A percentile compares a stretch with the other conserved stretches of the same genome.
Evolutionary conservation across 2,329 filamentous ascomycete genomes (phyloP).

Genomic region (Penicillium sp.): DNA sequence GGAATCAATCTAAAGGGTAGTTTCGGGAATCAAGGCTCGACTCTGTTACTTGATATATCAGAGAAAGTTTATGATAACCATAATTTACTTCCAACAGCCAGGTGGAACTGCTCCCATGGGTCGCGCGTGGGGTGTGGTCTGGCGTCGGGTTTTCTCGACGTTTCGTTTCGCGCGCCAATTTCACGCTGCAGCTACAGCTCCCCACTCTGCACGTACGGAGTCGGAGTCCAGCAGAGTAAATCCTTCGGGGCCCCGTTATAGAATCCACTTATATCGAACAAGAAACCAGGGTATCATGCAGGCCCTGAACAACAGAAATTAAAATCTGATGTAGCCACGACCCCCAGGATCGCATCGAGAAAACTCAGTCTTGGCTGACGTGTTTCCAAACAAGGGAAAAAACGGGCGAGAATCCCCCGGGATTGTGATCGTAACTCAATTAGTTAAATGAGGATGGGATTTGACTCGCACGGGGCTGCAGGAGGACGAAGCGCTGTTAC

Average conservation of each 20-base stretch:
- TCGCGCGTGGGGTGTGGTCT: slow-evolving; percentile 14
- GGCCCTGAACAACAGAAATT: background rate
- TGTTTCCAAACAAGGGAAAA: slow-evolving; percentile 11
- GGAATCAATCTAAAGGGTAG: background rate
- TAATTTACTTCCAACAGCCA: slow-evolving; percentile 10
- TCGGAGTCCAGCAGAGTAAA: background rate
- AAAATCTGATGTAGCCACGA: background rate
- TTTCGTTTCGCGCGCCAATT: background rate
- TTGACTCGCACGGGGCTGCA: slow-evolving; percentile 24
- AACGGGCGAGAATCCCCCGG: slow-evolving; percentile 34
- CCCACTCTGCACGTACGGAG: slow-evolving; percentile 3
- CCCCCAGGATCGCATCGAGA: slow-evolving; percentile 5
- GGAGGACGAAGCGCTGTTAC: slow-evolving; percentile 23
- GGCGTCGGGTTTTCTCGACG: slow-evolving; percentile 6
- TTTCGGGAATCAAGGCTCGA: background rate
- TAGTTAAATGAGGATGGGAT: background rate
- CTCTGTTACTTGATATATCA: background rate
- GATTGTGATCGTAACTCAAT: slow-evolving; percentile 24
- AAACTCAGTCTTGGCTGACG: slow-evolving; percentile 30
- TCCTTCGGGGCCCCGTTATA: background rate
- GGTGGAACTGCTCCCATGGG: slow-evolving; percentile 11
- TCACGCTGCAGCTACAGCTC: slow-evolving; percentile 3
- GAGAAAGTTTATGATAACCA: background rate
- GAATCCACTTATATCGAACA: background rate
- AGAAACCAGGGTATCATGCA: background rate